Evolutionary conservation across 2,329 filamentous ascomycete species (phyloP).

Genomic region (Scortechinia acanthostroma): DNA sequence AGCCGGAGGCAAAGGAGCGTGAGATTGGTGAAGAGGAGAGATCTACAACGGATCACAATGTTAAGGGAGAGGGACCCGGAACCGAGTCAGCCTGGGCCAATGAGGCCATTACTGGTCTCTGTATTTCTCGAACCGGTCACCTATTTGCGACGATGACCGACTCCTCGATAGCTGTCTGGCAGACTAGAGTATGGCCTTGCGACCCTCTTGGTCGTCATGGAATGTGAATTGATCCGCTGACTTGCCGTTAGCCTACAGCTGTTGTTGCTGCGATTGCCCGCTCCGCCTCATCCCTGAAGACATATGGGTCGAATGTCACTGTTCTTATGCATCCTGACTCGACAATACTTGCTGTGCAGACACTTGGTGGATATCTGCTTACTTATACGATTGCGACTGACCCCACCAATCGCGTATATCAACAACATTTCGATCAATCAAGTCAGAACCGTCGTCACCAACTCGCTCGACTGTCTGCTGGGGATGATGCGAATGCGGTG

Average conservation of each 20-base stretch:
- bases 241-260: constrained; percentile 65
- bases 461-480: constrained; percentile 43
- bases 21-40: not conserved
- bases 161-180: constrained; percentile 87
- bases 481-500: constrained; percentile 53
- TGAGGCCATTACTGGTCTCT: constrained; percentile 68
- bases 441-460: constrained; percentile 57
- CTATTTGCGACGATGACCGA: constrained; percentile 80
- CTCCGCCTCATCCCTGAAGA: constrained; percentile 70
- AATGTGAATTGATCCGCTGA: constrained; percentile 2
- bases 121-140: constrained; percentile 72
- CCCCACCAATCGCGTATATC: constrained; percentile 75
- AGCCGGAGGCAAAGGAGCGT: not conserved
- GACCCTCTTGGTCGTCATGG: constrained; percentile 2
- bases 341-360: constrained; percentile 85
- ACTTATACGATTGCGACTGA: constrained; percentile 89
- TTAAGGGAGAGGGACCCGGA: constrained; percentile 13
- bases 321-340: constrained; percentile 85
- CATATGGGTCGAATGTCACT: constrained; percentile 79
- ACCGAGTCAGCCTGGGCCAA: constrained; percentile 33
- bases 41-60: constrained; percentile 7
- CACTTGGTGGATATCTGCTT: constrained; percentile 77
- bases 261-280: constrained; percentile 79
- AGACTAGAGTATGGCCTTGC: constrained; percentile 66
- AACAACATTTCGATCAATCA: constrained; percentile 68